Conservation (phyloP, 2,329 filamentous ascomycete species). For the Albifimbria verrucaria region DNA sequence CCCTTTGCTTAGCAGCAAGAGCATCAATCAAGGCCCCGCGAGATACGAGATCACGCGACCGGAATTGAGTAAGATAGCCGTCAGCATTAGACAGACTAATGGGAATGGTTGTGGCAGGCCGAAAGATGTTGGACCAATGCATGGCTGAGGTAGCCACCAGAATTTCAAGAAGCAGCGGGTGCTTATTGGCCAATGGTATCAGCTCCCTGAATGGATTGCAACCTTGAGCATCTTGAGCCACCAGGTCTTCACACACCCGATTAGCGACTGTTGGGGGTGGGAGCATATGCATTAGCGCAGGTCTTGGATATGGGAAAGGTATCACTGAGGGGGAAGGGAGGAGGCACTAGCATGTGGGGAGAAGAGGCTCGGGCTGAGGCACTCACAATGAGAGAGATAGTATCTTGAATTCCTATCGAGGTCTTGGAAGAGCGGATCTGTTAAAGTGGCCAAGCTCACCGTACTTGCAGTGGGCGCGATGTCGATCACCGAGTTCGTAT, state of each 20-base stretch:
- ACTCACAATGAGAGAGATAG: slow-evolving; percentile 51
- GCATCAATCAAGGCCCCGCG: slow-evolving; percentile 42
- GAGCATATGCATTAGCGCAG: slow-evolving; percentile 18
- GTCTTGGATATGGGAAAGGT: no score
- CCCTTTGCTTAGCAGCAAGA: slow-evolving; percentile 43
- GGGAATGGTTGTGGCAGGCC: slow-evolving; percentile 27
- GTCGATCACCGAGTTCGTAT: slow-evolving; percentile 7
- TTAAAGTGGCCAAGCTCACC: slow-evolving; percentile 27
- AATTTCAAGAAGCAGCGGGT: slow-evolving; percentile 45
- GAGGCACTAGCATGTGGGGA: slow-evolving; percentile 1
- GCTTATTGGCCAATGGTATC: slow-evolving; percentile 41
- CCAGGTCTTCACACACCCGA: slow-evolving; percentile 52
- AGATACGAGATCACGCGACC: slow-evolving; percentile 34
- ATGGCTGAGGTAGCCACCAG: slow-evolving; percentile 47
- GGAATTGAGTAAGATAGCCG: slow-evolving; percentile 32
- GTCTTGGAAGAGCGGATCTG: slow-evolving; percentile 55
- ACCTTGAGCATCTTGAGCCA: slow-evolving; percentile 42
- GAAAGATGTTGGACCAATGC: slow-evolving; percentile 44
- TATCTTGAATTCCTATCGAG: slow-evolving; percentile 41
- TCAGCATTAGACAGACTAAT: slow-evolving; percentile 29
- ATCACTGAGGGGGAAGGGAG: slow-evolving; percentile 6
- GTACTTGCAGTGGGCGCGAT: not conserved
- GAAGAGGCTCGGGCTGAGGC: not conserved
- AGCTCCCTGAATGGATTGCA: slow-evolving; percentile 47
- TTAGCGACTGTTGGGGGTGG: slow-evolving; percentile 34